Base-by-base conservation (phyloP, 1,284 basidiomycete genomes). In the Sporisorium scitamineum region DNA sequence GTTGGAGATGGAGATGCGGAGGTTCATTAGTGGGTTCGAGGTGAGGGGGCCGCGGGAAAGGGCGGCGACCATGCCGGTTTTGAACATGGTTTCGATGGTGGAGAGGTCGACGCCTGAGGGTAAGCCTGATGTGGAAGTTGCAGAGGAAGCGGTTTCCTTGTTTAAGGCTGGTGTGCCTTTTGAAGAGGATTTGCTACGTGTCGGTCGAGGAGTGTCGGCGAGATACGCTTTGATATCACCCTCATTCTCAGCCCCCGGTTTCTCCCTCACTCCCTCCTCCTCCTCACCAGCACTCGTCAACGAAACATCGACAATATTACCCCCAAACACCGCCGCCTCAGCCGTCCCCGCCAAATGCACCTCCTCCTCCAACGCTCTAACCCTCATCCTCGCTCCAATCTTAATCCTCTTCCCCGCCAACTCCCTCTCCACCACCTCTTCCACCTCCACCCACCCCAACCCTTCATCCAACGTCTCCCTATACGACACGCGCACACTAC, bases 401-500 rank as follows among this genome's bases (percentile, higher is more conserved):
- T 80, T 78, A 39, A 80, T 62, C 58, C 64, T 69, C 63, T 79
- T 78, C 1, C 82, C 83, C 18, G 68, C 71, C 52, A 83, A 51
- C 20, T 84, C 82, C 44, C 76, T 70, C 45, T 82, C 82, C 32
- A 83, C 60, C 13, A 70, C 55, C 44, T 79, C 81, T 6, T 71
- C 59, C 14, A 56, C 58, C 34, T 55, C 37, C n/a, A 70, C 37
- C 37, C 16, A 44, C 3, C 68, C 64, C 29, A 56, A 6, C 22
- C 39, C 84, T 5, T 86, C 78, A 22, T 89, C 89, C 29, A 92
- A 86, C 24, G 90, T 89, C 86, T 95, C 93, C 27, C 93, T 89
- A 86, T 92, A 94, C 84, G 90, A 91, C 53, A 95, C 93, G 6
- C 91, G 88, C 61, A 93, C 90, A 58, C 86, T 87, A 3, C 94